Evolutionary conservation across 306 rosid species (phyloP).

Genomic region (Cotoneaster glaucophyllus): DNA sequence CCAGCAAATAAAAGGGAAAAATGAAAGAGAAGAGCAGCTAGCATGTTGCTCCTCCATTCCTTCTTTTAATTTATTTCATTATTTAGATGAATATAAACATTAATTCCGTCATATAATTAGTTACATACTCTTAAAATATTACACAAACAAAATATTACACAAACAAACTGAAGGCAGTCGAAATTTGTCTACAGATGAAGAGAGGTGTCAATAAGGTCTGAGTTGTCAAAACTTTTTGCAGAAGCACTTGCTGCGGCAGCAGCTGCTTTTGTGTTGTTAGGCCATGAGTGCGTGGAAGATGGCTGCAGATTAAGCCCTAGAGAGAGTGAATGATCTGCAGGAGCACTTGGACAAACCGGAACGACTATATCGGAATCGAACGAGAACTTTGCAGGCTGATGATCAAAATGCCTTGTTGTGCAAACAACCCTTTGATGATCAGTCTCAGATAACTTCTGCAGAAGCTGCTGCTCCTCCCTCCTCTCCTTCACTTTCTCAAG

Average conservation of each 20-base stretch:
- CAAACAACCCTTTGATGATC: conserved; percentile 12
- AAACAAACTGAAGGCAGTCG: conserved; percentile 1
- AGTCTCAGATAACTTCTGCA: conserved; percentile 32
- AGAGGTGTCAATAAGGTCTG: conserved; percentile 74
- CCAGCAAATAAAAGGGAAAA: neutral
- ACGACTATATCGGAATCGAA: conserved; percentile 22
- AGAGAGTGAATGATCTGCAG: conserved; percentile 45
- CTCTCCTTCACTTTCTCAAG: conserved; percentile 88
- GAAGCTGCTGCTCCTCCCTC: conserved; percentile 72
- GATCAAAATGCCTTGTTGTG: conserved; percentile 21
- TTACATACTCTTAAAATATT: neutral
- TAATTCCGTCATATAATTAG: neutral
- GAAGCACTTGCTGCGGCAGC: conserved; percentile 26
- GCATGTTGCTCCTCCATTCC: conserved; percentile 3
- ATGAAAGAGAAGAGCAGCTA: conserved; percentile 1
- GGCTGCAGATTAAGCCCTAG: conserved; percentile 45
- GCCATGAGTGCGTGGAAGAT: conserved; percentile 31
- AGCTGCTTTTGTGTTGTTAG: conserved; percentile 4
- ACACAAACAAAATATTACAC: neutral
- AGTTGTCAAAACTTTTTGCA: conserved; percentile 43
- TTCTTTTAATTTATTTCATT: conserved; percentile 2
- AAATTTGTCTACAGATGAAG: conserved; percentile 69
- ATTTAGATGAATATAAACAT: conserved; percentile 10
- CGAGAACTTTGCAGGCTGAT: conserved; percentile 17
- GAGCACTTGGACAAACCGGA: conserved; percentile 20